Base-by-base conservation (phyloP, 179 eudicot genomes). In the Nepenthes alata region DNA sequence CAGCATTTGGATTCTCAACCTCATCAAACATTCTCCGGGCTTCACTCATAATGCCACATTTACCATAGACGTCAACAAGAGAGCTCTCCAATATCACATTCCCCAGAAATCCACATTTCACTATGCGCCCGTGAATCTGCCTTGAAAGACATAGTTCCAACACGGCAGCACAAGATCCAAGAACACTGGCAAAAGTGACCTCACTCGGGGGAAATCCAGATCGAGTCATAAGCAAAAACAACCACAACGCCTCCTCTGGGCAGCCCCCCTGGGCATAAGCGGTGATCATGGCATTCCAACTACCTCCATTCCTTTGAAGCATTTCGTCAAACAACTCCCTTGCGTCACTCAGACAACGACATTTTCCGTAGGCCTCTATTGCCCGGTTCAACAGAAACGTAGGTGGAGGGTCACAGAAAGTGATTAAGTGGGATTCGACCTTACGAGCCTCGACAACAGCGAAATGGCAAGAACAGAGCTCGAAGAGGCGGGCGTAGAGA, bases 241-340 rank as follows among this genome's bases (percentile, higher is more conserved):
- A 34, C 11, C 45, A 13, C 35, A 88, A 45, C 13, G 76, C 84
- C 44, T 78, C 76, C 5, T 60, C 73, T 0, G 77, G 52, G 1
- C 14, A 41, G 53, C 80, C 84, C 6, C 72, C 61, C n/a, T 59
- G 77, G 2, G 78, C 47, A 64, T 59, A 77, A 0, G 89, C 89
- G 2, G 78, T 61, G 13, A 88, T 81, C 57, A 86, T 47, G 1
- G 89, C 83, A 59, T 86, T 88, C 96, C 96, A 88, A 11, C 89
- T 81, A 3, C 96, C 94, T 2, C 93, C 96, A 66, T 88, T 84
- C 73, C 93, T 69, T 2, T 55, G 63, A 47, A 89, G 96, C 96
- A 88, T 86, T 83, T 88, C 85, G 1, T 88, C 87, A 55, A 88
- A 88, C 83, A 88, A 67, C 11, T 80, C 89, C 4, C 74, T 61